Conservation (phyloP, 352 stramenopile species). For the Pythium folliculosum region DNA sequence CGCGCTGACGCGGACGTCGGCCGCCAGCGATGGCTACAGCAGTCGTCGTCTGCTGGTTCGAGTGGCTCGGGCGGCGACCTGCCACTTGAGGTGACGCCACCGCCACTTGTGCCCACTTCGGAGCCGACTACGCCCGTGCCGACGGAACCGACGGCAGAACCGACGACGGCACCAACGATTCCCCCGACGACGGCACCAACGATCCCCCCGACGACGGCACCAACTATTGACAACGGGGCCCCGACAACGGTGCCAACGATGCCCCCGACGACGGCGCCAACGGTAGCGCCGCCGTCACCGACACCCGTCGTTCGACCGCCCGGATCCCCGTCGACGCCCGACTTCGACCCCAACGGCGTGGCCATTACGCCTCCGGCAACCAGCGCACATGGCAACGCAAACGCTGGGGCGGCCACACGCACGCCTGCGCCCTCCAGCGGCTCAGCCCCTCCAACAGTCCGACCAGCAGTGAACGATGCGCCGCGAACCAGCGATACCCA, state of each 20-base stretch:
- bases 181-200: not conserved
- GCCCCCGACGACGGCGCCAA: too few species aligned
- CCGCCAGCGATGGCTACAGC: conserved; percentile 4
- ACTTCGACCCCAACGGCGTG: not conserved
- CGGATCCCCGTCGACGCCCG: not conserved
- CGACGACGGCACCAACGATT: too few species aligned
- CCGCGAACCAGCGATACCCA: not conserved
- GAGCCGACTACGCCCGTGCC: not conserved
- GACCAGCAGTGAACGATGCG: not conserved
- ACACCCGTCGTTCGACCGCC: not conserved
- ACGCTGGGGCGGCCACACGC: not conserved
- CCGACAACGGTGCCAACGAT: too few species aligned
- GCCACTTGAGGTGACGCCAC: not conserved
- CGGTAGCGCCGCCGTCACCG: not conserved
- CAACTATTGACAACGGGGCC: too few species aligned
- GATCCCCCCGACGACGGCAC: not conserved
- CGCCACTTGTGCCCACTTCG: not conserved
- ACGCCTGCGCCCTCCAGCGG: not conserved
- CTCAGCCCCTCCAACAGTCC: too few species aligned
- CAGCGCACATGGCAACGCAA: not conserved
- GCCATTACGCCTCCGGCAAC: not conserved
- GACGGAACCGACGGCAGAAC: too few species aligned
- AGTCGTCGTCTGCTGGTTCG: not conserved
- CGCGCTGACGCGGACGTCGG: not conserved
- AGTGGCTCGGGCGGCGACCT: not conserved